A percentile compares a stretch with the other conserved stretches of the same genome.
phyloP scores from a whole-genome alignment of 129 eudicot genomes.

The Heracleum sosnowskyi region DNA sequence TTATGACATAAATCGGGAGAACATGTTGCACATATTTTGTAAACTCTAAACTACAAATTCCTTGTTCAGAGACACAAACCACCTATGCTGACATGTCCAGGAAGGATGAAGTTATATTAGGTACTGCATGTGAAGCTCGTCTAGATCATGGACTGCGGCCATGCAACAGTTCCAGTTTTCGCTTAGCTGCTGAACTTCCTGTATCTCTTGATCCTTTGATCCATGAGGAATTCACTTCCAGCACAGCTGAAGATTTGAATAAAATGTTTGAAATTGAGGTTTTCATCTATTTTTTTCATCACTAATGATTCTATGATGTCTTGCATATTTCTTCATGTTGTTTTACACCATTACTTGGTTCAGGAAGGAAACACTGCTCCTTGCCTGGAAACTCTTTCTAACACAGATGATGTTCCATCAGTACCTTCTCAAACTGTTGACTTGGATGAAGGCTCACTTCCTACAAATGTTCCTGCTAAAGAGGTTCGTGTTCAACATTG shows the following conservation, averaged over 20 bases:
- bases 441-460: constrained; percentile 22
- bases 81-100: constrained; percentile 16
- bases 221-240: constrained; percentile 34
- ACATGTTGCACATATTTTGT: neutral
- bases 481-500: constrained; percentile 16
- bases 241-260: constrained; percentile 25
- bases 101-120: constrained; percentile 17
- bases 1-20: neutral
- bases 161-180: constrained; percentile 16
- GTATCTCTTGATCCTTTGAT: constrained; percentile 31
- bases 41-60: constrained; percentile 15
- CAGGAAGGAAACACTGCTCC: constrained; percentile 38
- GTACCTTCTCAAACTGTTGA: constrained; percentile 30
- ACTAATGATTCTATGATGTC: neutral
- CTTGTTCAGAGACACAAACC: constrained; percentile 28
- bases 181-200: constrained; percentile 18
- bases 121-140: constrained; percentile 15
- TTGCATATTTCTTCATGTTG: neutral
- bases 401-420: constrained; percentile 19
- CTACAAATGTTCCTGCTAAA: constrained; percentile 20
- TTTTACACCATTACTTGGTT: constrained; percentile 7
- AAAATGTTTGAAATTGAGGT: constrained; percentile 28
- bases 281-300: constrained; percentile 4
- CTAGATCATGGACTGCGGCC: constrained; percentile 7
- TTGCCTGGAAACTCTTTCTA: constrained; percentile 30